Conservation (phyloP, 73 alveolate species). For the Paramecium pentaurelia region DNA sequence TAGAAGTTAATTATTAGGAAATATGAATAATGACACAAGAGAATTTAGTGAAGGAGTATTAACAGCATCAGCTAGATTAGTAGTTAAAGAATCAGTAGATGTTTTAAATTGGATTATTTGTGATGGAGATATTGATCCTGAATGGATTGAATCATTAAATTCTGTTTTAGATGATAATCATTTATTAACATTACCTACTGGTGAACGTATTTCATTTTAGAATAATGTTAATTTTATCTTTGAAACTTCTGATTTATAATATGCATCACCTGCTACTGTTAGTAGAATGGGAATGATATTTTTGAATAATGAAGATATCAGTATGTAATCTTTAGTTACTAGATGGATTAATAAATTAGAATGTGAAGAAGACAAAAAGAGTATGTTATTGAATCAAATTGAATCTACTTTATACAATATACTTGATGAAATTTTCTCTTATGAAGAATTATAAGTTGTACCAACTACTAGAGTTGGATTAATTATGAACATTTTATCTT, state of each 20-base stretch:
- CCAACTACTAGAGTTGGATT: constrained; percentile 58
- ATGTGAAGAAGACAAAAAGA: constrained; percentile 43
- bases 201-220: constrained; percentile 98
- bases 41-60: constrained; percentile 99
- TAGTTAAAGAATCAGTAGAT: constrained; percentile 96
- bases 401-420: not conserved
- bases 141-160: constrained; percentile 99
- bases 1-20: constrained; percentile 96
- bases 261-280: constrained; percentile 99
- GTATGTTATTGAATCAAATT: not conserved
- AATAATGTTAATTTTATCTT: constrained; percentile 98
- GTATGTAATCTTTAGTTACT: constrained; percentile 86
- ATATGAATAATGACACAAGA: constrained; percentile 99
- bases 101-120: constrained; percentile 98
- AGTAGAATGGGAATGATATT: constrained; percentile 99
- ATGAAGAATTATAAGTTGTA: constrained; percentile 43
- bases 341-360: constrained; percentile 95
- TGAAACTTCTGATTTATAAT: constrained; percentile 96
- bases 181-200: constrained; percentile 98
- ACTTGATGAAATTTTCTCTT: constrained; percentile 66
- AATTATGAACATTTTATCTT: constrained; percentile 48
- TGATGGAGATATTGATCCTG: constrained; percentile 99
- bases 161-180: constrained; percentile 99
- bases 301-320: constrained; percentile 99
- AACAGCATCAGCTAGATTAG: constrained; percentile 98